A percentile compares a stretch with the other conserved stretches of the same genome.
phyloP scores from a whole-genome alignment of 352 stramenopile species.

The Globisporangium megalacanthum region DNA sequence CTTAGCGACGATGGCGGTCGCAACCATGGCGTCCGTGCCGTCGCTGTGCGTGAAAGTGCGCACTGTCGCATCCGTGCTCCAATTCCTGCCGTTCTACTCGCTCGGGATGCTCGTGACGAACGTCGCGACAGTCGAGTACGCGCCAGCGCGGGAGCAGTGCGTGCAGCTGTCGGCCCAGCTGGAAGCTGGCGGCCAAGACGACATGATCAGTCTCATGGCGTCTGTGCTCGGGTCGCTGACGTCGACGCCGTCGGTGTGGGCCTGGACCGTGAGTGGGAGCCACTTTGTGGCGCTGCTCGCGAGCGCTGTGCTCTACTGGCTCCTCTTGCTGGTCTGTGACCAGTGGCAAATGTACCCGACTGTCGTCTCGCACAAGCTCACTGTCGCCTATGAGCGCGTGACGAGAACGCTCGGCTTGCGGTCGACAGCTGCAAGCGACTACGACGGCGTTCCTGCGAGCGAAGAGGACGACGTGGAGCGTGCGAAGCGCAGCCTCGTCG shows the following conservation, averaged over 20 bases:
- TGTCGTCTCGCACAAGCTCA: slow-evolving; percentile 31
- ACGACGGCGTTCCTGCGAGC: background rate
- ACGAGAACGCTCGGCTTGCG: background rate
- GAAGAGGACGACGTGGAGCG: slow-evolving; percentile 14
- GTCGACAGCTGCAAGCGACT: background rate
- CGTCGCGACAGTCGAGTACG: slow-evolving; percentile 44
- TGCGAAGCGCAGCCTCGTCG: slow-evolving; percentile 38
- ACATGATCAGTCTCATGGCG: slow-evolving; percentile 10
- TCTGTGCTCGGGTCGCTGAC: slow-evolving; percentile 18
- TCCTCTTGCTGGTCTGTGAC: slow-evolving; percentile 55
- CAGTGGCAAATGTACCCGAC: slow-evolving; percentile 70
- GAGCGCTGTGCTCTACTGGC: slow-evolving; percentile 40
- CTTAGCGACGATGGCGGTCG: slow-evolving; percentile 39
- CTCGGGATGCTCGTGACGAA: slow-evolving; percentile 45
- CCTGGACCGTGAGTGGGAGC: slow-evolving; percentile 45
- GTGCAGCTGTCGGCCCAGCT: slow-evolving; percentile 13
- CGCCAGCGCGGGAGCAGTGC: slow-evolving; percentile 38
- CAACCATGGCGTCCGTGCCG: slow-evolving; percentile 41
- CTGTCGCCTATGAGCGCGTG: slow-evolving; percentile 16
- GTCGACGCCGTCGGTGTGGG: slow-evolving; percentile 30
- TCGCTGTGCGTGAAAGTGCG: slow-evolving; percentile 42
- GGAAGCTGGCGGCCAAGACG: background rate
- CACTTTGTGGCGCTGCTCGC: slow-evolving; percentile 31
- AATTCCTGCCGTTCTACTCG: slow-evolving; percentile 56
- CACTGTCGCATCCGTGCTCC: slow-evolving; percentile 36